Conservation (phyloP, 345 rosid species). For the Brassica nigra region DNA sequence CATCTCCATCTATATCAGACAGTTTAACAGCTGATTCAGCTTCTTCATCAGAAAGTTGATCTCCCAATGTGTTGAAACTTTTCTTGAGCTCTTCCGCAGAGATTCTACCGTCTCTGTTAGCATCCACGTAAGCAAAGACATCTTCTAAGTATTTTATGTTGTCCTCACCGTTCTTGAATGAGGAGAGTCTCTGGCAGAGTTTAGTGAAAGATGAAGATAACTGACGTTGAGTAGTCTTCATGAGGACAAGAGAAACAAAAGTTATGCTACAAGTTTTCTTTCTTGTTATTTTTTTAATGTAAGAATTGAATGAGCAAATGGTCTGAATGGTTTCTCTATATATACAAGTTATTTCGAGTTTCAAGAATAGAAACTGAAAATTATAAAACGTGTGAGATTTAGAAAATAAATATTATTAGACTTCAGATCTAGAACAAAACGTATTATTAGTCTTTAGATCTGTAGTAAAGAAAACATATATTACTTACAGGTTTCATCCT, state of each 20-base stretch:
- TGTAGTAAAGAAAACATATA: conserved; percentile 14
- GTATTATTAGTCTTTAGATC: conserved; percentile 20
- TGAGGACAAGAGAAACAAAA: neutral
- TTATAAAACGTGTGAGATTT: conserved; percentile 33
- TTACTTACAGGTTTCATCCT: neutral
- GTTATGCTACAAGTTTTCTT: neutral
- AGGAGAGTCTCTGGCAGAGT: conserved; percentile 15
- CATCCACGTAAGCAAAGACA: conserved; percentile 61
- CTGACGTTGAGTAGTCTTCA: conserved; percentile 36
- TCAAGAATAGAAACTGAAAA: conserved; percentile 6
- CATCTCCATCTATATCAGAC: conserved; percentile 66
- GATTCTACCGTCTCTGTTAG: conserved; percentile 63
- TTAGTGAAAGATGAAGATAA: conserved; percentile 40
- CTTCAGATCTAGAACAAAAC: conserved; percentile 18
- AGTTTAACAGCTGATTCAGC: conserved; percentile 52
- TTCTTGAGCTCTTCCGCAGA: conserved; percentile 55
- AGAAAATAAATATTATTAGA: conserved; percentile 5
- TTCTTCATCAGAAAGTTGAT: conserved; percentile 52
- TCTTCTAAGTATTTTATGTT: conserved; percentile 32
- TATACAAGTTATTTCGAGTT: conserved; percentile 12
- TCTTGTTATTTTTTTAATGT: neutral
- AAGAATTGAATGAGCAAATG: conserved; percentile 22
- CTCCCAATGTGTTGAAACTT: conserved; percentile 53
- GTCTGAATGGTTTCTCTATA: neutral
- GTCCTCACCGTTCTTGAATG: conserved; percentile 12